A percentile compares a stretch with the other conserved stretches of the same genome.
phyloP scores from a whole-genome alignment of 768 basidiomycete species.

The Lactarius evosmus region DNA sequence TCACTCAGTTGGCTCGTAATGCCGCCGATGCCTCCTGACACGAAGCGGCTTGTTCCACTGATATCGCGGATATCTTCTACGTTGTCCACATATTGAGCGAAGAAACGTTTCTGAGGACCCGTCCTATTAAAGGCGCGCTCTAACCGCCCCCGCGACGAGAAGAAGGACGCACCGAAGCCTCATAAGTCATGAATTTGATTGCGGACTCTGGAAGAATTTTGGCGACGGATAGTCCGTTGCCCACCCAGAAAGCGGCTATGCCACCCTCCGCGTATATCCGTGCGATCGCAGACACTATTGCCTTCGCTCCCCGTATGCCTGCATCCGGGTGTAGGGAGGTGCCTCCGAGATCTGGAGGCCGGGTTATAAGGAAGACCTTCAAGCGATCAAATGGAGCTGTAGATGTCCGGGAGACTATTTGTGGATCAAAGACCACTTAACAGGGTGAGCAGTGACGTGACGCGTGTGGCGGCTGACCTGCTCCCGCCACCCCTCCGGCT shows the following conservation, averaged over 20 bases:
- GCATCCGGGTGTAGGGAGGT: conserved; percentile 43
- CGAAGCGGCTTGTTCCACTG: conserved; percentile 86
- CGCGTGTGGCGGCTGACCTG: conserved; percentile 54
- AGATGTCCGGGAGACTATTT: conserved; percentile 85
- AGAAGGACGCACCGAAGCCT: conserved; percentile 67
- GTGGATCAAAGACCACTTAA: conserved; percentile 8
- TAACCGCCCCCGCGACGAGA: conserved; percentile 13
- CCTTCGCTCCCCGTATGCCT: conserved; percentile 51
- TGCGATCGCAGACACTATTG: conserved; percentile 67
- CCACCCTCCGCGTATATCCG: conserved; percentile 90
- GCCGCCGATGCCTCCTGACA: conserved; percentile 96
- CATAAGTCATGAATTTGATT: conserved; percentile 96
- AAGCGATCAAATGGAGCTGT: conserved; percentile 97
- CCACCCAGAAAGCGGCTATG: conserved; percentile 94
- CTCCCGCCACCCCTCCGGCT: conserved; percentile 93
- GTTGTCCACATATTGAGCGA: conserved; percentile 87
- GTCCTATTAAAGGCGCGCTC: conserved; percentile 13
- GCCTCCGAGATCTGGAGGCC: conserved; percentile 69
- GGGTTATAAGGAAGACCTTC: conserved; percentile 94
- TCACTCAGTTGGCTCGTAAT: conserved; percentile 85
- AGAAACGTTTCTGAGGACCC: conserved; percentile 76
- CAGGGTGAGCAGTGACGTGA: not conserved
- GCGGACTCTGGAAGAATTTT: conserved; percentile 99
- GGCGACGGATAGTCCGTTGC: conserved; percentile 86
- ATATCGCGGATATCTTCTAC: conserved; percentile 72